A percentile compares a stretch with the other conserved stretches of the same genome.
Conservation (phyloP, 305 asterid species). For the Euphrasia arctica region DNA sequence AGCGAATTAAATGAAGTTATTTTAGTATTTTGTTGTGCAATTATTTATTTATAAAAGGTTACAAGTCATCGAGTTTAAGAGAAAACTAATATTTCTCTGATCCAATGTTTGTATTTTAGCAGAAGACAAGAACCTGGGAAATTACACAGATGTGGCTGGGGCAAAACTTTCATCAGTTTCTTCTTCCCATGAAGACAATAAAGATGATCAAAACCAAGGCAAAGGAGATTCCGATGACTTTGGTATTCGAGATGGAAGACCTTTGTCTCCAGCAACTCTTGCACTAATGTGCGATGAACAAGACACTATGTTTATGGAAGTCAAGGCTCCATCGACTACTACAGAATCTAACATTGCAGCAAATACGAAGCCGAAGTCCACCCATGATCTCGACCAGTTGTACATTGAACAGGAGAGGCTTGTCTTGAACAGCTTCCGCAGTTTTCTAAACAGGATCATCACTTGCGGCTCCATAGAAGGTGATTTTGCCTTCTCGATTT, state of each 20-base stretch:
- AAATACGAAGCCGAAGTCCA: slow-evolving; percentile 24
- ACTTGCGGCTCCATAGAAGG: slow-evolving; percentile 49
- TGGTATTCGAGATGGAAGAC: slow-evolving; percentile 35
- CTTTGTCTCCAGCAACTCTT: slow-evolving; percentile 58
- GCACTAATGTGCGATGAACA: slow-evolving; percentile 58
- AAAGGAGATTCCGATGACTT: slow-evolving; percentile 27
- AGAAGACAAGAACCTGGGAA: slow-evolving; percentile 32
- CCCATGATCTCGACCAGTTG: slow-evolving; percentile 24
- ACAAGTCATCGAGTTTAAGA: neutral
- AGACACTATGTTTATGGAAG: slow-evolving; percentile 28
- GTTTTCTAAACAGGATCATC: slow-evolving; percentile 49
- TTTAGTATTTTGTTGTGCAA: no score
- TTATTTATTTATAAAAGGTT: no score
- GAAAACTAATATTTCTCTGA: slow-evolving; percentile 5
- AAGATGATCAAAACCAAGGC: slow-evolving; percentile 26
- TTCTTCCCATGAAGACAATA: slow-evolving; percentile 29
- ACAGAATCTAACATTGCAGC: slow-evolving; percentile 24
- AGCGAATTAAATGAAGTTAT: no score
- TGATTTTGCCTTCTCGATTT: neutral
- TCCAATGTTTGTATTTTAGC: slow-evolving; percentile 26
- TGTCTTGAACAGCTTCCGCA: slow-evolving; percentile 41
- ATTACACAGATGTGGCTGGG: slow-evolving; percentile 24
- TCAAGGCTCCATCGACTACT: slow-evolving; percentile 30
- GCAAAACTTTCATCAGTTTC: slow-evolving; percentile 26
- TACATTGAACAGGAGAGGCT: slow-evolving; percentile 66